Base-by-base conservation (phyloP, 805 yeast species). In the Suhomyces prunicola region DNA sequence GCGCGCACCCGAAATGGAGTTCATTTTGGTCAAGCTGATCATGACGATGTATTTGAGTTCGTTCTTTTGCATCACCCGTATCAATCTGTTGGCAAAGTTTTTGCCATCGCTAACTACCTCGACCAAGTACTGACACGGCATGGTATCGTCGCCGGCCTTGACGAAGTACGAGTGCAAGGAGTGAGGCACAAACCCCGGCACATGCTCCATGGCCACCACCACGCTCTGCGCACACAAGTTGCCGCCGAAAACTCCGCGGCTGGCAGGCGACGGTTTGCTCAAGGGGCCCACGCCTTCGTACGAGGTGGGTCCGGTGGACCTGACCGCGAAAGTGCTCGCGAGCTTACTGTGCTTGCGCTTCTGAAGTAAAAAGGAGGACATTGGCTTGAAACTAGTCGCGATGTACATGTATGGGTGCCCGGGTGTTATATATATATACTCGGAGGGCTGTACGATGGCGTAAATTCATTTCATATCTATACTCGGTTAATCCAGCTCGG, bases 201-300 rank as follows among this genome's bases (percentile, higher is more conserved):
- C 41, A 31, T 50, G 47, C 48, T 67, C 68, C 65, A 74, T 68
- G 3, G 74, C 75, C 12, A 70, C 78, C 29, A 70, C 58, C 9
- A 71, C 50, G 1, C 72, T 66, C 54, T 72, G 76, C 2, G 71
- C 66, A 39, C 72, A 62, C 15, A 73, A 54, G 46, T 71, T 73
- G 1, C 78, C 79, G 1, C 78, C 78, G 51, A 64, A 74, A n/a
- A 70, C 72, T n/a, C 76, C 77, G 36, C 72, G 60, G 12, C 66
- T 56, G 19, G 45, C 50, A 6, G 60, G 54, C 6, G 60, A 57
- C 1, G 67, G 65, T 51, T 64, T 64, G n/a, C 50, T 51, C 24
- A 65, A 57, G 6, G 60, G 67, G 1, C 48, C 44, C 17, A 58
- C 19, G 3, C 63, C 63, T 41, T 58, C 59, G 42, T 50, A 60